These are phyloP conservation scores for Podaxis sp. DNA, from an alignment of 768 basidiomycete species.

Conservation along the genomic window DNA sequence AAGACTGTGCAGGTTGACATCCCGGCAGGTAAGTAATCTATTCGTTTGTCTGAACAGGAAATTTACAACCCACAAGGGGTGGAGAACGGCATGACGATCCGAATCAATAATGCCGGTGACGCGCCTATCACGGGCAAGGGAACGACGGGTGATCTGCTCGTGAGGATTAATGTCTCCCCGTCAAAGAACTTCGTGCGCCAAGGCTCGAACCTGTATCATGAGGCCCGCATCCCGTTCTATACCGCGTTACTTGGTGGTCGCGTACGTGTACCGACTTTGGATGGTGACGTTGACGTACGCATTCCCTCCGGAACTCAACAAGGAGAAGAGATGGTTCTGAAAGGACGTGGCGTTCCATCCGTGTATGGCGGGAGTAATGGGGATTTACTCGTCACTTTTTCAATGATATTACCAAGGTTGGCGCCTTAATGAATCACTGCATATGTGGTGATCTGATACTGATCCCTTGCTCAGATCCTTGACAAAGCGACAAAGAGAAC, in stretches of 20 bases:
- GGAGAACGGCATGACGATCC: conserved; percentile 92
- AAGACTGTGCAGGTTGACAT: conserved; percentile 81
- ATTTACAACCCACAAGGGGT: conserved; percentile 54
- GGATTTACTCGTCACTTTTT: conserved; percentile 88
- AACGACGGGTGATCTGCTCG: conserved; percentile 77
- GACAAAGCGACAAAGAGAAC: conserved; percentile 79
- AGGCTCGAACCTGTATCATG: conserved; percentile 88
- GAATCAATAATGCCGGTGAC: conserved; percentile 80
- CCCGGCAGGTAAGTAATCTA: conserved; percentile 67
- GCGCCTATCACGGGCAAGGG: conserved; percentile 81
- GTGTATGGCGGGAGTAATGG: conserved; percentile 64
- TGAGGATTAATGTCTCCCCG: conserved; percentile 80
- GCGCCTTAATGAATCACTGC: conserved; percentile 22
- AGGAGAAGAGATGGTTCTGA: conserved; percentile 95
- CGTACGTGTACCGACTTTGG: conserved; percentile 90
- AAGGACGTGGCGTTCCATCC: conserved; percentile 76
- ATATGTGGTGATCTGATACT: conserved; percentile 9
- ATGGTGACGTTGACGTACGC: conserved; percentile 93
- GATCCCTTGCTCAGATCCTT: conserved; percentile 57
- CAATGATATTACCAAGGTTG: conserved; percentile 87
- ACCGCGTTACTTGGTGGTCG: conserved; percentile 90
- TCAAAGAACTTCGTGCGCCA: conserved; percentile 89
- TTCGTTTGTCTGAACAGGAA: conserved; percentile 9
- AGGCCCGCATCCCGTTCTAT: conserved; percentile 88
- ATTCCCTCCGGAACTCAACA: conserved; percentile 93